These are phyloP conservation scores for Phytophthora agathidicida DNA, from an alignment of 352 stramenopile genomes.

Conservation along the genomic window DNA sequence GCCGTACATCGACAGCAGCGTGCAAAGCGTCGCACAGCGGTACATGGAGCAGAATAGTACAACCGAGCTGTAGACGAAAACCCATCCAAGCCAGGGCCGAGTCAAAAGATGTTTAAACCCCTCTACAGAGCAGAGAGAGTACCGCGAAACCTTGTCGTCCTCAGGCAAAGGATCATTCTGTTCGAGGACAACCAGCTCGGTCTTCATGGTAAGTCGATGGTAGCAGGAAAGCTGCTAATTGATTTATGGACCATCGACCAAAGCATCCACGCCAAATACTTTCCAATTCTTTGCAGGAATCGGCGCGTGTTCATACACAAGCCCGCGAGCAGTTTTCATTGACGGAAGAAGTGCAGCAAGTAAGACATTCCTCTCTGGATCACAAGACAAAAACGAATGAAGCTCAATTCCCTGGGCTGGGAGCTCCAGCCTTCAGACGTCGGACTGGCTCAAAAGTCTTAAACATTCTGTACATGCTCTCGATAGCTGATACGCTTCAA, in stretches of 20 bases:
- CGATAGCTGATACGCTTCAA: too few relatives aligned
- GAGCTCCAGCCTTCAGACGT: too few relatives aligned
- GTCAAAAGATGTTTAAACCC: background rate
- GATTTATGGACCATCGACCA: background rate
- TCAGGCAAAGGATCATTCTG: background rate
- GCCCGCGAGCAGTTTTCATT: constrained; percentile 1
- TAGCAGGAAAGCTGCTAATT: too few relatives aligned
- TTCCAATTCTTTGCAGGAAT: background rate
- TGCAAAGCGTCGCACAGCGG: constrained; percentile 17
- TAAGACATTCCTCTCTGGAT: background rate
- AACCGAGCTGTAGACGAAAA: constrained; percentile 20
- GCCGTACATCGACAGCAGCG: constrained; percentile 36
- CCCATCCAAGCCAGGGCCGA: constrained; percentile 39
- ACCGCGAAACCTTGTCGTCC: too few relatives aligned
- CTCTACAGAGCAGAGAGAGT: background rate
- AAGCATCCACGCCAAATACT: constrained; percentile 1
- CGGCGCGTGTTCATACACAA: background rate
- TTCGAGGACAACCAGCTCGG: constrained; percentile 10
- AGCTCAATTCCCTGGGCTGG: too few relatives aligned
- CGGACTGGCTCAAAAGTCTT: too few relatives aligned
- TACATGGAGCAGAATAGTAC: constrained; percentile 40
- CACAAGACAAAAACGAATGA: too few relatives aligned
- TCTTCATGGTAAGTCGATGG: background rate
- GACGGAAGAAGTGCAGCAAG: background rate
- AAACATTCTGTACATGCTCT: too few relatives aligned